Evolutionary conservation across 352 stramenopile genomes (phyloP).

Genomic region (Phytophthora ramorum): DNA sequence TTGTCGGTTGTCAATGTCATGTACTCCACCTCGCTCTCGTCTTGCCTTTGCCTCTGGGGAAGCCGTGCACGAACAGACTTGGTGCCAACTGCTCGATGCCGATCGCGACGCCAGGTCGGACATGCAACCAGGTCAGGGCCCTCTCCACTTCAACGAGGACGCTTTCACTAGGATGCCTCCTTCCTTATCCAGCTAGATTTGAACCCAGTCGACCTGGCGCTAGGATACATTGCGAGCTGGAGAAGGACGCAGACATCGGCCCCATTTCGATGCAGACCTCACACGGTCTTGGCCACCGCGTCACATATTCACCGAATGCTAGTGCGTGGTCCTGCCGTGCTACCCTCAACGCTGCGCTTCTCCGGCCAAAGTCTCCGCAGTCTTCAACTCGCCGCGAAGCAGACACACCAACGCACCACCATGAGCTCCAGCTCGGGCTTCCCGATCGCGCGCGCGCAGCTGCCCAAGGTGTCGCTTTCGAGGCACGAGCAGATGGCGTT

Average conservation of each 20-base stretch:
- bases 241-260: not conserved
- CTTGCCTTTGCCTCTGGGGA: not conserved
- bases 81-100: not conserved
- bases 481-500: conserved; percentile 22
- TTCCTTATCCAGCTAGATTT: not conserved
- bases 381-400: conserved; percentile 1
- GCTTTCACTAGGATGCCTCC: not conserved
- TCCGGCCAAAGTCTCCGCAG: conserved; percentile 6
- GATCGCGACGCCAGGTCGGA: too few species aligned
- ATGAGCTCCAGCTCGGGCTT: conserved; percentile 30
- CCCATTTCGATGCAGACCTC: too few species aligned
- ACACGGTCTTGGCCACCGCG: not conserved
- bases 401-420: not conserved
- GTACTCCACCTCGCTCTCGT: not conserved
- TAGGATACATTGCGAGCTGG: not conserved
- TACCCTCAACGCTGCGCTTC: conserved; percentile 10
- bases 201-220: not conserved
- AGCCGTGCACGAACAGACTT: not conserved
- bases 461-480: conserved; percentile 33
- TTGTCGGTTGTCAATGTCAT: not conserved
- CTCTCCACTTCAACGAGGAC: not conserved
- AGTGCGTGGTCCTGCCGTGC: conserved; percentile 6
- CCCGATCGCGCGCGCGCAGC: conserved; percentile 33
- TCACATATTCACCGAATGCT: conserved; percentile 6
- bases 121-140: too few species aligned